Percentiles rank a stretch among this genome's conserved stretches.
Evolutionary conservation across 2,329 filamentous ascomycete species (phyloP).

Genomic region (Aspergillus eucalypticola): DNA sequence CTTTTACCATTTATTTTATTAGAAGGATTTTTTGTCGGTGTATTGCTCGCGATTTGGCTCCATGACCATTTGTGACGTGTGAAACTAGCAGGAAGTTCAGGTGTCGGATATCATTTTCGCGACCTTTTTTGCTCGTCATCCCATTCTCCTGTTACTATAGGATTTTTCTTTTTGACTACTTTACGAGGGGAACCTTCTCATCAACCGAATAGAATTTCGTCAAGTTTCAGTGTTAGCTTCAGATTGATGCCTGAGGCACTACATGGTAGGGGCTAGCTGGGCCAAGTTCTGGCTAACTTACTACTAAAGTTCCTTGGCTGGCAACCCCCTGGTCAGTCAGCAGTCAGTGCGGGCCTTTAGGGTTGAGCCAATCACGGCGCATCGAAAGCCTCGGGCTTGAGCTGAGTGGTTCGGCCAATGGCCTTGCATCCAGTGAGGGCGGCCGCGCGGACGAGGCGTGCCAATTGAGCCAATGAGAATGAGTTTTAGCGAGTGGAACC

Average conservation of each 20-base stretch:
- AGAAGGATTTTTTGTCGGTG: constrained; percentile 10
- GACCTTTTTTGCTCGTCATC: constrained; percentile 11
- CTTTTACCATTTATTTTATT: background rate
- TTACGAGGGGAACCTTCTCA: background rate
- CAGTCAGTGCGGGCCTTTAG: constrained; percentile 7
- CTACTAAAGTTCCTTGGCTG: constrained; percentile 1
- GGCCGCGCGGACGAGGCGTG: constrained; percentile 22
- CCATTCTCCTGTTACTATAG: constrained; percentile 22
- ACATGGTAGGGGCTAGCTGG: background rate
- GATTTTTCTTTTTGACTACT: constrained; percentile 11
- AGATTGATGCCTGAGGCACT: background rate
- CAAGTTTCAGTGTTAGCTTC: background rate
- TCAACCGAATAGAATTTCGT: constrained; percentile 22
- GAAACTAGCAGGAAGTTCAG: constrained; percentile 24
- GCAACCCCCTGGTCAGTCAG: background rate
- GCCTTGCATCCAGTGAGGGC: constrained; percentile 13
- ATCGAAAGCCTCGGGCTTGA: constrained; percentile 6
- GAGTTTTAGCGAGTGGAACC: background rate
- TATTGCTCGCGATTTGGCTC: constrained; percentile 22
- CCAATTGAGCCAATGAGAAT: constrained; percentile 13
- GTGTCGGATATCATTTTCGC: constrained; percentile 19
- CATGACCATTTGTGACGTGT: constrained; percentile 25
- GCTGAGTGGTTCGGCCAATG: constrained; percentile 15
- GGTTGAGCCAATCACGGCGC: constrained; percentile 16
- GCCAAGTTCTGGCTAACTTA: background rate